A percentile compares a stretch with the other conserved stretches of the same genome.
Evolutionary conservation across 192 early-diverging fungal genomes (phyloP).

Genomic region (Geosiphon pyriformis): DNA sequence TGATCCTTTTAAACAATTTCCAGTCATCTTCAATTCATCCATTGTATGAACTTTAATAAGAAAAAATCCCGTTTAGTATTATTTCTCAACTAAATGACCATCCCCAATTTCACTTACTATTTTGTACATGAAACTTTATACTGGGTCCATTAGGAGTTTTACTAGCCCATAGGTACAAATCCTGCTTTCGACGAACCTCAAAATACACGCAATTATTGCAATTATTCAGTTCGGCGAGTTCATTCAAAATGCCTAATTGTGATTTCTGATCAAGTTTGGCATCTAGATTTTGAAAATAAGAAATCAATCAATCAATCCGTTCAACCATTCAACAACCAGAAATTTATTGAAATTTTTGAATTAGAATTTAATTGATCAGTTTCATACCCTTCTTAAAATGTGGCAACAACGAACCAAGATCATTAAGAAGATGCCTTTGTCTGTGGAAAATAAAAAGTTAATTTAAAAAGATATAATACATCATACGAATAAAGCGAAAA

Average conservation of each 20-base stretch:
- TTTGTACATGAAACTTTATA: constrained; percentile 92
- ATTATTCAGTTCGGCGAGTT: constrained; percentile 92
- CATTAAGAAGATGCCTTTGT: constrained; percentile 88
- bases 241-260: constrained; percentile 85
- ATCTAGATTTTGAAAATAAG: constrained; percentile 38
- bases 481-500: background rate
- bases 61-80: too few species aligned
- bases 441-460: constrained; percentile 35
- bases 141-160: constrained; percentile 94
- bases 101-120: too few species aligned
- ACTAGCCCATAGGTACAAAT: constrained; percentile 94
- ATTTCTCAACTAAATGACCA: too few species aligned
- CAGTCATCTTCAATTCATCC: constrained; percentile 98
- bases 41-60: constrained; percentile 82
- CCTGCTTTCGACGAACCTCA: constrained; percentile 86
- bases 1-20: constrained; percentile 96
- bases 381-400: constrained; percentile 84
- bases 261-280: constrained; percentile 89
- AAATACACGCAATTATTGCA: constrained; percentile 99
- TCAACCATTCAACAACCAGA: background rate
- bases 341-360: background rate
- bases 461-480: background rate
- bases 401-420: constrained; percentile 81
- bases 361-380: background rate
- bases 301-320: background rate